These are phyloP conservation scores for Sphagnum magellanicum DNA, from an alignment of 228 moss, liverwort and hornwort genomes.

Conservation along the genomic window DNA sequence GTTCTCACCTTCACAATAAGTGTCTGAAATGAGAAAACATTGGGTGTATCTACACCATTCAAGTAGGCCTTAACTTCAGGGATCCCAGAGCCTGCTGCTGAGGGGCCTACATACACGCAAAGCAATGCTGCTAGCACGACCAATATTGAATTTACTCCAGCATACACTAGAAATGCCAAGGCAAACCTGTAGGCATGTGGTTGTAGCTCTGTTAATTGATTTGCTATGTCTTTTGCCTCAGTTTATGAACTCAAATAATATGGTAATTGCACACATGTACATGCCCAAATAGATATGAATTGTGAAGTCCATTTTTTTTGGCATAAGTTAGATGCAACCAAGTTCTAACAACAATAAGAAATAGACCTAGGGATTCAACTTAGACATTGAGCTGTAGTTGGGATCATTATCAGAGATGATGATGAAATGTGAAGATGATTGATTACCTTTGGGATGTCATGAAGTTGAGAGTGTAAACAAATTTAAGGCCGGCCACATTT, in stretches of 20 bases:
- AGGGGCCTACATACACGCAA: constrained; percentile 35
- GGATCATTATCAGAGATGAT: too few relatives aligned
- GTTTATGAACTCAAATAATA: too few relatives aligned
- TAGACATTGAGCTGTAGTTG: too few relatives aligned
- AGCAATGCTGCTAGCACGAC: constrained; percentile 25
- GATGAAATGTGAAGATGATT: too few relatives aligned
- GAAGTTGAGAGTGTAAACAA: constrained; percentile 9
- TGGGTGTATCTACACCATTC: constrained; percentile 41
- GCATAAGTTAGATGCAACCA: too few relatives aligned
- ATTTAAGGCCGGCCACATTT: constrained; percentile 38
- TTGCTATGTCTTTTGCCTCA: too few relatives aligned
- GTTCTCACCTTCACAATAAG: constrained; percentile 32
- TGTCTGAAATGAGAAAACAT: constrained; percentile 35
- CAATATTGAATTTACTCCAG: constrained; percentile 21
- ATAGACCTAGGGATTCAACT: too few relatives aligned
- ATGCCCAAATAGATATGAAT: too few relatives aligned
- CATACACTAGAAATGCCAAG: constrained; percentile 19
- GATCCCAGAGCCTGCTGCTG: constrained; percentile 49
- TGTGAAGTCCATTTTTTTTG: too few relatives aligned
- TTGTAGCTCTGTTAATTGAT: too few relatives aligned
- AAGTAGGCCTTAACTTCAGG: constrained; percentile 54
- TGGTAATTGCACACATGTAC: too few relatives aligned
- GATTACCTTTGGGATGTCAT: constrained; percentile 18
- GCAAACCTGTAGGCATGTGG: constrained; percentile 13
- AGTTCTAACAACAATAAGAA: too few relatives aligned